Percentiles rank a stretch among this genome's conserved stretches.
These are phyloP conservation scores for Trichoderma sp. DNA, from an alignment of 2,329 filamentous ascomycete genomes.

Conservation along the genomic window DNA sequence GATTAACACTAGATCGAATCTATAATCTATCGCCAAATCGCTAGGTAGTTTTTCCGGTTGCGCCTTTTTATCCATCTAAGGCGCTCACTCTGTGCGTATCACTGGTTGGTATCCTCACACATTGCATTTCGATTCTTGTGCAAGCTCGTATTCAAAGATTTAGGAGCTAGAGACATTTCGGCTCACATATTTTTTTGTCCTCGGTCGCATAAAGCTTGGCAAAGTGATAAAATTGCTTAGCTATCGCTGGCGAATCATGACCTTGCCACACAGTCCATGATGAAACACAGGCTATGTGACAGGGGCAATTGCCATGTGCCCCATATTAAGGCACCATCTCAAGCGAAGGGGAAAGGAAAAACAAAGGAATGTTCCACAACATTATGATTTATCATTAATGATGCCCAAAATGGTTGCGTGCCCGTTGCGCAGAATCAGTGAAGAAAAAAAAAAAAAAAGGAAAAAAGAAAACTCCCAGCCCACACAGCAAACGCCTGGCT, in stretches of 20 bases:
- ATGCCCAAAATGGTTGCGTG: constrained; percentile 2
- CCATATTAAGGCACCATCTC: constrained; percentile 9
- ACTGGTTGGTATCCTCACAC: background rate
- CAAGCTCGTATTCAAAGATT: constrained; percentile 7
- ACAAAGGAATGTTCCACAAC: constrained; percentile 7
- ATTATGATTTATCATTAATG: constrained; percentile 17
- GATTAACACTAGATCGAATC: background rate
- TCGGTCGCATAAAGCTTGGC: constrained; percentile 12
- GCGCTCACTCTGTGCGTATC: background rate
- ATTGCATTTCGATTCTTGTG: background rate
- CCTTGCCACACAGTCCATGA: constrained; percentile 10
- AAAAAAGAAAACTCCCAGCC: constrained; percentile 2
- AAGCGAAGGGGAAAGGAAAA: constrained; percentile 4
- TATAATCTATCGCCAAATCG: background rate
- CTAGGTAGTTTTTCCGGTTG: background rate
- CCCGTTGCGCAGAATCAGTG: constrained; percentile 2
- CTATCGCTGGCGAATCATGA: constrained; percentile 14
- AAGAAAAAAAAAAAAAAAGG: background rate
- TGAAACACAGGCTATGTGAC: constrained; percentile 12
- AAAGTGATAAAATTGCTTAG: constrained; percentile 14
- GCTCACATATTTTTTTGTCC: background rate
- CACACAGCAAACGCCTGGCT: constrained; percentile 17
- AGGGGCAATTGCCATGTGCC: constrained; percentile 9
- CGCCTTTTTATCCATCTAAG: background rate
- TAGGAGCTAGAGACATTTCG: background rate